These are phyloP conservation scores for Neurospora hispaniola DNA, from an alignment of 495 filamentous ascomycete genomes.

Conservation along the genomic window DNA sequence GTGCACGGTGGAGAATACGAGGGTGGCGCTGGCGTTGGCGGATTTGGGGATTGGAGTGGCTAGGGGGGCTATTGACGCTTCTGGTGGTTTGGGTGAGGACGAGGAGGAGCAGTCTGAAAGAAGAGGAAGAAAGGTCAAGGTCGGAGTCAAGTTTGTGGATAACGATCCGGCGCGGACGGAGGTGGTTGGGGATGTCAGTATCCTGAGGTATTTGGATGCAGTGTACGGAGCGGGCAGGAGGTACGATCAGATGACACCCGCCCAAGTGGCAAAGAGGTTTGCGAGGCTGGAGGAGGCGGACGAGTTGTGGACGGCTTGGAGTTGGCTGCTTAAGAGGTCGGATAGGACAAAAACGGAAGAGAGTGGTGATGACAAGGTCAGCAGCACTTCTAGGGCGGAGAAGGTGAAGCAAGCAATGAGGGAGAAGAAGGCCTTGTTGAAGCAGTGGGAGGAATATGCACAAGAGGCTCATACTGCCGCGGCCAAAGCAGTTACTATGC, in stretches of 20 bases:
- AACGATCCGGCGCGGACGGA: slow-evolving; percentile 37
- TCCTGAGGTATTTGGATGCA: slow-evolving; percentile 46
- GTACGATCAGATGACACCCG: slow-evolving; percentile 18
- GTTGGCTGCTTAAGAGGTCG: slow-evolving; percentile 3
- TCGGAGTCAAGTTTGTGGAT: slow-evolving; percentile 42
- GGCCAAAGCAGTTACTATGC: background rate
- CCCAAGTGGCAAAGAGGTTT: slow-evolving; percentile 26
- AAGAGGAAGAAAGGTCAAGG: background rate
- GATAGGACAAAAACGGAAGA: background rate
- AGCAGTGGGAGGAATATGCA: slow-evolving; percentile 16
- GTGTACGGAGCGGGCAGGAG: slow-evolving; percentile 27
- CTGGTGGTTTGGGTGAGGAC: background rate
- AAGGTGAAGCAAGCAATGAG: background rate
- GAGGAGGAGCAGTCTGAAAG: background rate
- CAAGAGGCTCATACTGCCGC: slow-evolving; percentile 25
- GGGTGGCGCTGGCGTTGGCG: slow-evolving; percentile 45
- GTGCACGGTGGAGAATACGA: slow-evolving; percentile 39
- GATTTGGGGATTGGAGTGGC: slow-evolving; percentile 50
- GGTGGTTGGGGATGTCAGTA: slow-evolving; percentile 35
- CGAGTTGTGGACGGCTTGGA: slow-evolving; percentile 28
- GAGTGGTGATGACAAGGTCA: background rate
- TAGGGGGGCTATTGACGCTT: slow-evolving; percentile 30
- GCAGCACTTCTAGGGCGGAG: background rate
- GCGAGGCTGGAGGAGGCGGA: slow-evolving; percentile 29
- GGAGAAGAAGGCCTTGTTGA: slow-evolving; percentile 8